Base-by-base conservation (phyloP, 768 basidiomycete genomes). In the Leccinum subtestaceum region DNA sequence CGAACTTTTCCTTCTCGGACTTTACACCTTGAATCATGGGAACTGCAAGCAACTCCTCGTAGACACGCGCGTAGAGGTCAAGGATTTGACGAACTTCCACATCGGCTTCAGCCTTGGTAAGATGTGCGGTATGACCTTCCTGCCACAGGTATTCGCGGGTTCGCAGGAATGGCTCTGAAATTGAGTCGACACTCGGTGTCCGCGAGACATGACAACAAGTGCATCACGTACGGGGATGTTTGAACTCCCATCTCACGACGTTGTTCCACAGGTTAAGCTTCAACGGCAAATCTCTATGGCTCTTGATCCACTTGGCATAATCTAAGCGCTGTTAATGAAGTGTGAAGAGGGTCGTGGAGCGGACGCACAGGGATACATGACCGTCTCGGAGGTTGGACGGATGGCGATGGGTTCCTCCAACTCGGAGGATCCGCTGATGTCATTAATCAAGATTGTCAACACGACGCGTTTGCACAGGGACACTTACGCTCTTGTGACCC, bases 141-240 rank as follows among this genome's bases (percentile, higher is more conserved):
- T 99, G 97, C 97, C 97, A 99, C n/a, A 99, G 80, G 83, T 98
- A 99, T 78, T 99, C 97, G 71, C 97, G 92, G 2, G 97, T 98
- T 57, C 97, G 94, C 38, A 99, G 84, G 90, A 99, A 99, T 8
- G 97, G 97, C 74, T 99, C 90, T 92, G 71, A 25, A 36, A 36
- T 55, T 85, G 71, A 38, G 29, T 32, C 32, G 5, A 11, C 2
- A n/a, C 19, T 54, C 8, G 66, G 60, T 13, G 3, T 40, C 19
- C 0, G 3, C 12, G 13, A 29, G 15, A 55, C 9, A 46, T 2
- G 1, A 52, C 19, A 13, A 29, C 25, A 7, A n/a, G 23, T 59
- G 57, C 11, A 48, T 76, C 17, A 66, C 87, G 71, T 60, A 91
- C 90, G 95, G 58, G 96, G 96, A 74, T 95, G 95, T 78, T 99